These are phyloP conservation scores for Onygenales sp. DNA, from an alignment of 2,329 filamentous ascomycete species.

Conservation along the genomic window DNA sequence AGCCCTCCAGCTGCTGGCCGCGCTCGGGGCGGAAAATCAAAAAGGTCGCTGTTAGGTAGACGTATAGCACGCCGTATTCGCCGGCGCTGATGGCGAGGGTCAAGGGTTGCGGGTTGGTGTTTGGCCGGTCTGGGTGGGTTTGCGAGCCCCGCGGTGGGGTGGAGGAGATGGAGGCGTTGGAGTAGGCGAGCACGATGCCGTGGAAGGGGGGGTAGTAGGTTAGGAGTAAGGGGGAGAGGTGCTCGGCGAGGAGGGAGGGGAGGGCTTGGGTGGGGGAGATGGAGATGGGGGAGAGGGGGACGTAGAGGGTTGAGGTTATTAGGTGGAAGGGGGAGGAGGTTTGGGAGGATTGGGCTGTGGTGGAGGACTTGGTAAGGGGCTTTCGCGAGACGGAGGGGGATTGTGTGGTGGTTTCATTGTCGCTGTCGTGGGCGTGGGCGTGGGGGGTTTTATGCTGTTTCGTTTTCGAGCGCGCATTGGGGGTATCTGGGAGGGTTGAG, in stretches of 20 bases:
- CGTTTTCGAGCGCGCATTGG: slow-evolving; percentile 1
- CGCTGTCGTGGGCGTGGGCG: slow-evolving; percentile 19
- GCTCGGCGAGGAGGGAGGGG: slow-evolving; percentile 50
- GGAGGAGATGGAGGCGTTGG: slow-evolving; percentile 33
- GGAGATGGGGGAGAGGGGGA: slow-evolving; percentile 49
- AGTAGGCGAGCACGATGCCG: slow-evolving; percentile 49
- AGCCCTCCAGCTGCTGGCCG: slow-evolving; percentile 67
- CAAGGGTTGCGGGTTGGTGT: slow-evolving; percentile 27
- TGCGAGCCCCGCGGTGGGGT: slow-evolving; percentile 18
- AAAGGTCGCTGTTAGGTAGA: slow-evolving; percentile 83
- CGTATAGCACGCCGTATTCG: slow-evolving; percentile 78
- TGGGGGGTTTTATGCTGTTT: slow-evolving; percentile 7
- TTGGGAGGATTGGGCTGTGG: slow-evolving; percentile 42
- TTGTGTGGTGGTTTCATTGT: slow-evolving; percentile 18
- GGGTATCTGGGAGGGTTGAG: not conserved
- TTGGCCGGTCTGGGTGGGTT: slow-evolving; percentile 9
- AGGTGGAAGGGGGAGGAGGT: slow-evolving; percentile 70
- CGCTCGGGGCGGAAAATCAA: slow-evolving; percentile 69
- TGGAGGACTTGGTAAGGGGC: slow-evolving; percentile 20
- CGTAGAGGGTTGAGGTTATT: slow-evolving; percentile 67
- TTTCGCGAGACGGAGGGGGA: slow-evolving; percentile 23
- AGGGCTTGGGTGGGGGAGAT: slow-evolving; percentile 44
- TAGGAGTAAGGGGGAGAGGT: slow-evolving; percentile 54
- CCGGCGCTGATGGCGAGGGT: slow-evolving; percentile 45
- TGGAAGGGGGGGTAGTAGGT: slow-evolving; percentile 52